A percentile compares a stretch with the other conserved stretches of the same genome.
Evolutionary conservation across 176 grass and related monocot species (phyloP).

Genomic region (Phoenix dactylifera): DNA sequence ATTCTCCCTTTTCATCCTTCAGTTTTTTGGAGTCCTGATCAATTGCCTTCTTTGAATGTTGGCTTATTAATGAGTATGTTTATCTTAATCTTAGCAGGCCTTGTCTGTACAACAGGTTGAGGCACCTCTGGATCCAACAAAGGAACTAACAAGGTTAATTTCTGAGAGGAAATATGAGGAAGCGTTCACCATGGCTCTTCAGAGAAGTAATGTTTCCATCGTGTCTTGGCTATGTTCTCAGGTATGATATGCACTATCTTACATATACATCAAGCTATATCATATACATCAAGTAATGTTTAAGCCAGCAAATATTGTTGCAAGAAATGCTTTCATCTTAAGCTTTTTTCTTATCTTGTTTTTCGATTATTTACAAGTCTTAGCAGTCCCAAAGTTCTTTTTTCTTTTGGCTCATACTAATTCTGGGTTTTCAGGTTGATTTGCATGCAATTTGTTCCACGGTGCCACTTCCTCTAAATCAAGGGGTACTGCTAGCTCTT

Average conservation of each 20-base stretch:
- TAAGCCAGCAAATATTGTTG: no score
- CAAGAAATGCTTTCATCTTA: no score
- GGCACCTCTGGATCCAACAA: slow-evolving; percentile 53
- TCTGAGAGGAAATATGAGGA: slow-evolving; percentile 70
- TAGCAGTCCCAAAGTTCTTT: no score
- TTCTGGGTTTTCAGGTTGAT: slow-evolving; percentile 52
- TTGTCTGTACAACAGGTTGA: slow-evolving; percentile 49
- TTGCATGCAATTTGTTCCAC: slow-evolving; percentile 51
- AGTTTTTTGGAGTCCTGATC: no score
- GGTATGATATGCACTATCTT: slow-evolving; percentile 23
- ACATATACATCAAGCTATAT: no score
- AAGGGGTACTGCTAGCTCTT: slow-evolving; percentile 87
- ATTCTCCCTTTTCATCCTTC: background rate
- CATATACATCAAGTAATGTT: no score
- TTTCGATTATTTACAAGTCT: no score
- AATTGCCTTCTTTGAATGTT: no score
- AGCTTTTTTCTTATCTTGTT: no score
- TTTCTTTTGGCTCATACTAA: no score
- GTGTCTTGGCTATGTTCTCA: slow-evolving; percentile 93
- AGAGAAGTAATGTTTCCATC: slow-evolving; percentile 71
- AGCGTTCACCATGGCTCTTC: slow-evolving; percentile 89
- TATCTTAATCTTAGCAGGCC: slow-evolving; percentile 3
- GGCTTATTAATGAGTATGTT: no score
- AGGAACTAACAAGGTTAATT: slow-evolving; percentile 61
- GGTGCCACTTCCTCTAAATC: slow-evolving; percentile 53